Evolutionary conservation across 2,329 filamentous ascomycete genomes (phyloP).

Genomic region (Pseudogymnoascus sp.): DNA sequence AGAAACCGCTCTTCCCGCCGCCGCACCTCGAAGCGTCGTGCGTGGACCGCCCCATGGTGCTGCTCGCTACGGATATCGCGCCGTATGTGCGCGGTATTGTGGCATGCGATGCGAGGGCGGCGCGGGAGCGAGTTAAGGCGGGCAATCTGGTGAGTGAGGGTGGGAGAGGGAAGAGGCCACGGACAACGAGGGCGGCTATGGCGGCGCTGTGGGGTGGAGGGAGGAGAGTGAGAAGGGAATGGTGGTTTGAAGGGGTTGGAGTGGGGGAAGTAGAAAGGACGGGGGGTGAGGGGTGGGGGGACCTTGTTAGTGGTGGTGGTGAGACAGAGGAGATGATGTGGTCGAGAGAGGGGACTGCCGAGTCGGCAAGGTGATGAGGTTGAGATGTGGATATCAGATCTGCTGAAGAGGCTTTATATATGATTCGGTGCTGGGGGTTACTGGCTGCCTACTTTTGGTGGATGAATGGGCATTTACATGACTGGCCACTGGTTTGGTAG

Average conservation of each 20-base stretch:
- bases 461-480: not conserved
- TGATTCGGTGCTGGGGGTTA: not conserved
- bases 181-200: constrained; percentile 66
- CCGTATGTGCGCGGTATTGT: constrained; percentile 87
- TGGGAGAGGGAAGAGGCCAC: constrained; percentile 49
- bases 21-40: constrained; percentile 55
- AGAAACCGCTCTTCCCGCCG: constrained; percentile 32
- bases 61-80: constrained; percentile 69
- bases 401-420: not conserved
- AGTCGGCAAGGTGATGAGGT: not conserved
- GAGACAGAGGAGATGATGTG: not conserved
- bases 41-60: constrained; percentile 62
- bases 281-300: not conserved
- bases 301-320: not conserved
- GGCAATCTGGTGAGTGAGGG: constrained; percentile 56
- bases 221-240: constrained; percentile 59
- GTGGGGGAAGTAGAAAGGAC: not conserved
- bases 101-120: constrained; percentile 62
- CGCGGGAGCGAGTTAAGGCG: constrained; percentile 56
- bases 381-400: not conserved
- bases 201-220: constrained; percentile 70
- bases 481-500: not conserved
- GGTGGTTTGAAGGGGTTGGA: constrained; percentile 56
- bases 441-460: not conserved
- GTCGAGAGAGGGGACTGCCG: not conserved